phyloP scores from a whole-genome alignment of 192 early-diverging fungal genomes.

The Podila epigama region DNA sequence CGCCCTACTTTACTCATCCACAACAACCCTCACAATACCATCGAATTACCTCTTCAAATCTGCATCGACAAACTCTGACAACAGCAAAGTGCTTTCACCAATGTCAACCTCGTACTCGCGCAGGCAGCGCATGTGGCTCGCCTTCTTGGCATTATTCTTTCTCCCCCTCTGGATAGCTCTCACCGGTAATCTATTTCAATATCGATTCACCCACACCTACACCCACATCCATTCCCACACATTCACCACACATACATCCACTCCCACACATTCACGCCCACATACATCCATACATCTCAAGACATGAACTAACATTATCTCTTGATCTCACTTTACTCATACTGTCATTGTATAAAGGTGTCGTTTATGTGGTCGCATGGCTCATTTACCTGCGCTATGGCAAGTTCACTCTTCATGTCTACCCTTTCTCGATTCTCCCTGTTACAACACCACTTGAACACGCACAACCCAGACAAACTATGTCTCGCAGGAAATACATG shows the following conservation, averaged over 20 bases:
- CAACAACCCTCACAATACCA: not conserved
- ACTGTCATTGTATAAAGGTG: conserved; percentile 5
- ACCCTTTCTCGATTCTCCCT: not conserved
- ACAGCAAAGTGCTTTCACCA: not conserved
- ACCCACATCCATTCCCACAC: not conserved
- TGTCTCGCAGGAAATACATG: no score
- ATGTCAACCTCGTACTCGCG: conserved; percentile 42
- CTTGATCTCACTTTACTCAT: not conserved
- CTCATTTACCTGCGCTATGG: conserved; percentile 51
- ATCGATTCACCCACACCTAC: not conserved
- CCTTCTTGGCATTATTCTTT: conserved; percentile 45
- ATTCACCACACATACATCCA: no score
- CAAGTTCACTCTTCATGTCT: conserved; percentile 21
- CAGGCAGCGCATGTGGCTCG: conserved; percentile 49
- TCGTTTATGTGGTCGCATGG: conserved; percentile 46
- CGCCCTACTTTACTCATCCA: not conserved
- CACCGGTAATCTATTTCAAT: conserved; percentile 13
- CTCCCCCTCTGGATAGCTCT: conserved; percentile 46
- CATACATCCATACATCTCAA: no score
- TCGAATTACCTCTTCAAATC: not conserved
- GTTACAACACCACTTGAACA: no score
- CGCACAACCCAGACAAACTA: no score
- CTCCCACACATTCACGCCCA: no score
- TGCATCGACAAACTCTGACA: not conserved
- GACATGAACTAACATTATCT: not conserved